Evolutionary conservation across 2,329 filamentous ascomycete species (phyloP).

Genomic region (Alternaria ventricosa): DNA sequence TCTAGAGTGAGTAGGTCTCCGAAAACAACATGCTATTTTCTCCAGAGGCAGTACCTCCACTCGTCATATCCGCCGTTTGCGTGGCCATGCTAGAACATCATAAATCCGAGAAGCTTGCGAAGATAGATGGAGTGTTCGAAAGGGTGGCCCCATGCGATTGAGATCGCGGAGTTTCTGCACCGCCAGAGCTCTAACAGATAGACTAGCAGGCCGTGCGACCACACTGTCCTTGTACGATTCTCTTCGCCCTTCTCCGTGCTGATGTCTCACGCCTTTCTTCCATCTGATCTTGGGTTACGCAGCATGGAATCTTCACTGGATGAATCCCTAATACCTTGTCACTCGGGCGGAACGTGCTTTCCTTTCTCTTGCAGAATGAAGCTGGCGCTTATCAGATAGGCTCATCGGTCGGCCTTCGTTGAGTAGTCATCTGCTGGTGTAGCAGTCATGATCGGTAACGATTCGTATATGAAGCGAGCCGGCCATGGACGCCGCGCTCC

Average conservation of each 20-base stretch:
- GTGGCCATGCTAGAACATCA: background rate
- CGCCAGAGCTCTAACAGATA: background rate
- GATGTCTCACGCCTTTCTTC: background rate
- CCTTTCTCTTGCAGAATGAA: background rate
- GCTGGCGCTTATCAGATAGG: background rate
- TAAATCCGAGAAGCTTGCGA: background rate
- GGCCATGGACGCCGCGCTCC: background rate
- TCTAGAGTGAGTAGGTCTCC: background rate
- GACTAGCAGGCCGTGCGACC: background rate
- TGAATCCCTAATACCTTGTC: background rate
- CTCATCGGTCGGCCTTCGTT: background rate
- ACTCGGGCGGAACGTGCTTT: background rate
- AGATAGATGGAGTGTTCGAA: background rate
- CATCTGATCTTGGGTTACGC: background rate
- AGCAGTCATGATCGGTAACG: conserved; percentile 2
- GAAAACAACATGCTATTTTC: background rate
- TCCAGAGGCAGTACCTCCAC: background rate
- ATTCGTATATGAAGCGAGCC: background rate
- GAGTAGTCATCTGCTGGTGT: background rate
- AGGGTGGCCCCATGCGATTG: background rate
- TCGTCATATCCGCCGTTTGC: background rate
- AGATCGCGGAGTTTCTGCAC: background rate
- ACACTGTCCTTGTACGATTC: background rate
- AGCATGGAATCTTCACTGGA: background rate
- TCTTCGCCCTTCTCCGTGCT: background rate